Conservation (phyloP, 192 early-diverging fungal species). For the Backusella tuberculispora region DNA sequence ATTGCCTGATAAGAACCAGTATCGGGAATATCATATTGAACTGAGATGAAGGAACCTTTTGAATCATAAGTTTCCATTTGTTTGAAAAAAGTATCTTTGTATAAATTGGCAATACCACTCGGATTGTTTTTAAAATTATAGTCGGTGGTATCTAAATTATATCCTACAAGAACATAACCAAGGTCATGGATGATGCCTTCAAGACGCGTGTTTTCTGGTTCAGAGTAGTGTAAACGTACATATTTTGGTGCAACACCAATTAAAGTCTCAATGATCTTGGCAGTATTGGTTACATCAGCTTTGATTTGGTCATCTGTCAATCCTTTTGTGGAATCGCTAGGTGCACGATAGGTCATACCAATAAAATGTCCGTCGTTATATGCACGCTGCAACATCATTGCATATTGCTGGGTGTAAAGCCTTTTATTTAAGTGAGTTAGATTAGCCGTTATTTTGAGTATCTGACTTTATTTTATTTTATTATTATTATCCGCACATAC, state of each 20-base stretch:
- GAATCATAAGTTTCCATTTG: constrained; percentile 53
- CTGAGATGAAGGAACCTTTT: constrained; percentile 47
- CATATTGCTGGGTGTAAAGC: constrained; percentile 57
- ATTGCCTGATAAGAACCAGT: constrained; percentile 51
- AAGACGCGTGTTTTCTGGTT: constrained; percentile 45
- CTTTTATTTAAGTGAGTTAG: not conserved
- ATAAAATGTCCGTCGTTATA: constrained; percentile 60
- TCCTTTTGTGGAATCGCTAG: constrained; percentile 46
- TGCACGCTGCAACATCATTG: constrained; percentile 53
- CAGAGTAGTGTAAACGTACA: constrained; percentile 50
- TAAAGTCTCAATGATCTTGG: constrained; percentile 47
- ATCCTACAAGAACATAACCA: constrained; percentile 51
- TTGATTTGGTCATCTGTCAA: constrained; percentile 49
- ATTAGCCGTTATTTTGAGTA: not conserved
- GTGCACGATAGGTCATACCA: constrained; percentile 59
- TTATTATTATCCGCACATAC: constrained; percentile 17
- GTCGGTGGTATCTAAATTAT: constrained; percentile 53
- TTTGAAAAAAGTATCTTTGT: constrained; percentile 44
- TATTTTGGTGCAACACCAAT: constrained; percentile 57
- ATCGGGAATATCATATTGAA: constrained; percentile 56
- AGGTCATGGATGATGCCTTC: constrained; percentile 47
- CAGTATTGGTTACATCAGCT: constrained; percentile 48
- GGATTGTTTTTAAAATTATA: constrained; percentile 54
- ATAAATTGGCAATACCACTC: constrained; percentile 45
- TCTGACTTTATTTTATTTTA: not conserved